Evolutionary conservation across 805 yeast species (phyloP).

Genomic region (Schizosaccharomyces japonicus): DNA sequence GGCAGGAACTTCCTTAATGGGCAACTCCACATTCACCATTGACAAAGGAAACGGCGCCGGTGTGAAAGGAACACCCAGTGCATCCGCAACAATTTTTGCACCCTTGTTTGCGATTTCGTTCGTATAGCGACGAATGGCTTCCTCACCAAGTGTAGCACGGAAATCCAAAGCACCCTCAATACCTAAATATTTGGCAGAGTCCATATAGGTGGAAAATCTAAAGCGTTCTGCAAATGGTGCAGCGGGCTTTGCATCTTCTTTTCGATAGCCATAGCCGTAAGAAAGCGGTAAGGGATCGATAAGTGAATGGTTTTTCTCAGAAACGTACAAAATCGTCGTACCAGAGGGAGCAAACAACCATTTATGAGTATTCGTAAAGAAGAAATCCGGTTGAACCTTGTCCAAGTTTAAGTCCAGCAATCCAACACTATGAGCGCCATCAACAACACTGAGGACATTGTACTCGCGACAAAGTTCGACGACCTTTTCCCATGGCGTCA

Average conservation of each 20-base stretch:
- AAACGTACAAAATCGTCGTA: slow-evolving; percentile 3
- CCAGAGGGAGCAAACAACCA: slow-evolving; percentile 21
- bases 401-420: slow-evolving; percentile 12
- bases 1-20: slow-evolving; percentile 13
- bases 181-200: slow-evolving; percentile 22
- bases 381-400: slow-evolving; percentile 31
- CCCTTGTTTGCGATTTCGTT: slow-evolving; percentile 23
- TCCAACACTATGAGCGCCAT: slow-evolving; percentile 55
- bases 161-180: slow-evolving; percentile 31
- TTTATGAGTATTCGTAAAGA: slow-evolving; percentile 40
- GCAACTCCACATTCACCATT: slow-evolving; percentile 24
- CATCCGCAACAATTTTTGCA: slow-evolving; percentile 19
- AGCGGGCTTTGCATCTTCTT: not conserved
- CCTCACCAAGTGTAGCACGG: slow-evolving; percentile 31
- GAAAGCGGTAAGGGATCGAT: slow-evolving; percentile 5
- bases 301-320: slow-evolving; percentile 2
- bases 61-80: slow-evolving; percentile 21
- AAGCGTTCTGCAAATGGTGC: not conserved
- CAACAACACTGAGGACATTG: slow-evolving; percentile 31
- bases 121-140: slow-evolving; percentile 26
- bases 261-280: slow-evolving; percentile 1
- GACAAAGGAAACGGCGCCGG: slow-evolving; percentile 13
- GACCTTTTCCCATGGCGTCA: slow-evolving; percentile 31
- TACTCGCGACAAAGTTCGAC: slow-evolving; percentile 24
- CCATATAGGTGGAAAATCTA: slow-evolving; percentile 7